A percentile compares a stretch with the other conserved stretches of the same genome.
These are phyloP conservation scores for Hevea brasiliensis DNA, from an alignment of 345 rosid species.

Conservation along the genomic window DNA sequence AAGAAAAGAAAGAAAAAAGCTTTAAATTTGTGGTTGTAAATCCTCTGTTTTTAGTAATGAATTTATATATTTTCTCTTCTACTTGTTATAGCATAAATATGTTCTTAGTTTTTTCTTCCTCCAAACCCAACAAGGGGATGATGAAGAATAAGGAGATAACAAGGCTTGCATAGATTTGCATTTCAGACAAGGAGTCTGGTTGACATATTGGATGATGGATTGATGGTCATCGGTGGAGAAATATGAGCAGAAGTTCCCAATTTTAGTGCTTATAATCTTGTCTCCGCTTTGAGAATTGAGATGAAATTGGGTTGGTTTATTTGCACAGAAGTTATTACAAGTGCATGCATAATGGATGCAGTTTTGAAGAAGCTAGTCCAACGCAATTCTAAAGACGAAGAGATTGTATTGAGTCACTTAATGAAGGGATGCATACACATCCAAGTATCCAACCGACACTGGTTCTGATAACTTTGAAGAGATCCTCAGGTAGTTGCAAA, in stretches of 20 bases:
- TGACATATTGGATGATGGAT: constrained; percentile 55
- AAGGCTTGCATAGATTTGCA: constrained; percentile 44
- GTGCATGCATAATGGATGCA: constrained; percentile 46
- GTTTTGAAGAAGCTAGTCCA: constrained; percentile 55
- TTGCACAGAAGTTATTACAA: constrained; percentile 48
- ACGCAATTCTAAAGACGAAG: constrained; percentile 42
- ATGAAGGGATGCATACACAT: constrained; percentile 48
- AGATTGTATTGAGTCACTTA: constrained; percentile 49
- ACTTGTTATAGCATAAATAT: no score
- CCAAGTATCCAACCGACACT: constrained; percentile 36
- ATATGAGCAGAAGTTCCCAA: constrained; percentile 51
- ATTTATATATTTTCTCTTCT: no score
- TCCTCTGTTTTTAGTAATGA: no score
- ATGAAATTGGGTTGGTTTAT: no score
- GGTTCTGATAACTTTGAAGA: constrained; percentile 35
- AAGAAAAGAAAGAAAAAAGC: constrained; percentile 31
- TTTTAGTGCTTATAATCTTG: constrained; percentile 18
- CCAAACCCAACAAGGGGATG: no score
- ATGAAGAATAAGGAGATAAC: constrained; percentile 17
- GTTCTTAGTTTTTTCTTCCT: no score
- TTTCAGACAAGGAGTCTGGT: constrained; percentile 48
- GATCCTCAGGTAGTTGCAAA: not conserved
- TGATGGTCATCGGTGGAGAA: constrained; percentile 55
- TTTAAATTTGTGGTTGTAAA: no score
- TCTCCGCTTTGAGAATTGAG: not conserved